Evolutionary conservation across 163 green algal species (phyloP).

Genomic region (Chloromonas sp.): DNA sequence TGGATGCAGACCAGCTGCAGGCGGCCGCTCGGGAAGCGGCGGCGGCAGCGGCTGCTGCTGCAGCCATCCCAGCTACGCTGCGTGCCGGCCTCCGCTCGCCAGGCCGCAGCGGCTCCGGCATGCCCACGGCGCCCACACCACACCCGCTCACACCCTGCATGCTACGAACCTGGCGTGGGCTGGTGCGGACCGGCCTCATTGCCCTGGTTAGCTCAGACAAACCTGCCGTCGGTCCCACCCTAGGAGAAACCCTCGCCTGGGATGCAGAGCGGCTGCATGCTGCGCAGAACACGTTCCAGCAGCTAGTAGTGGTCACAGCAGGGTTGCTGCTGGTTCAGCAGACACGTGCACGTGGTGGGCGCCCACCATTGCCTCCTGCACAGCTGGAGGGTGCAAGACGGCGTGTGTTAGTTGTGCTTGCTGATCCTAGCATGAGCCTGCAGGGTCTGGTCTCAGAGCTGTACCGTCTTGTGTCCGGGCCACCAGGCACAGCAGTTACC

Average conservation of each 20-base stretch:
- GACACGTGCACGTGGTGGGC: constrained; percentile 16
- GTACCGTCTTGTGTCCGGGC: constrained; percentile 16
- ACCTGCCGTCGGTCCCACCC: constrained; percentile 26
- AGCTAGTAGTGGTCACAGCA: constrained; percentile 57
- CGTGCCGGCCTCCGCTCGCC: not conserved
- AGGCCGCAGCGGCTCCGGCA: constrained; percentile 2
- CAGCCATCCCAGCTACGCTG: not conserved
- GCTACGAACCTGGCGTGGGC: not conserved
- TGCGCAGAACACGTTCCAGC: constrained; percentile 69
- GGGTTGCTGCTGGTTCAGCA: constrained; percentile 54
- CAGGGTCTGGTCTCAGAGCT: constrained; percentile 53
- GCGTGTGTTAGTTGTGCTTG: constrained; percentile 12
- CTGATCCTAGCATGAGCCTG: constrained; percentile 51
- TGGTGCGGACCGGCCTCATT: constrained; percentile 57
- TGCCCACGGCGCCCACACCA: not conserved
- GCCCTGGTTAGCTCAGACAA: constrained; percentile 40
- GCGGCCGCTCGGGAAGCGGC: not conserved
- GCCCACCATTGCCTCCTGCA: constrained; percentile 4
- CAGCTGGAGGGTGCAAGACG: not conserved
- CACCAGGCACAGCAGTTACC: not conserved
- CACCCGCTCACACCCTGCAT: too few relatives aligned
- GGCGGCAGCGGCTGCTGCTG: not conserved
- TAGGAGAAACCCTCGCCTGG: constrained; percentile 60
- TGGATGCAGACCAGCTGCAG: constrained; percentile 12
- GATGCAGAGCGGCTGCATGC: constrained; percentile 53